Conservation (phyloP, 345 rosid genomes). For the Moringa oleifera region DNA sequence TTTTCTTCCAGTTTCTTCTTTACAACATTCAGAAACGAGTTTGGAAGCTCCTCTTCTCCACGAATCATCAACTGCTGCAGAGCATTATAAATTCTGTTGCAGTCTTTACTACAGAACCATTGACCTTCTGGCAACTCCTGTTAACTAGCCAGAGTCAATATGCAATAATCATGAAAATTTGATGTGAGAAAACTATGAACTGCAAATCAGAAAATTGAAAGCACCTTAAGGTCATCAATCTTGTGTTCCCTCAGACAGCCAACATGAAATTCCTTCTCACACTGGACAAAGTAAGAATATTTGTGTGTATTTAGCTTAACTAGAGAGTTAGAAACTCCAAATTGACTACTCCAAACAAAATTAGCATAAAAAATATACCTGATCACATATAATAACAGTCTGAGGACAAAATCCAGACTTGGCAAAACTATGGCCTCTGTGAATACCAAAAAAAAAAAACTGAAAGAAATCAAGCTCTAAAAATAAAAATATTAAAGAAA, state of each 20-base stretch:
- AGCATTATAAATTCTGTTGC: constrained; percentile 46
- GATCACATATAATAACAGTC: constrained; percentile 91
- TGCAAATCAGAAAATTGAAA: not conserved
- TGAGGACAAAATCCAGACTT: constrained; percentile 68
- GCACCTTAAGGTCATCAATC: constrained; percentile 78
- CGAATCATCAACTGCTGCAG: constrained; percentile 43
- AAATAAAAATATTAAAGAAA: constrained; percentile 3
- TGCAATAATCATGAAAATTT: not conserved
- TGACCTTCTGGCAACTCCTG: constrained; percentile 88
- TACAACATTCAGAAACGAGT: constrained; percentile 39
- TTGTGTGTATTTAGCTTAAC: too few species aligned
- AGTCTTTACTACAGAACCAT: constrained; percentile 76
- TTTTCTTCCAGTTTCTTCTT: constrained; percentile 40
- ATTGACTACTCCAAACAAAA: constrained; percentile 6
- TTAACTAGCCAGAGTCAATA: constrained; percentile 18
- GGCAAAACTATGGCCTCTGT: constrained; percentile 71
- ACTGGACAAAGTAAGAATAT: constrained; percentile 31
- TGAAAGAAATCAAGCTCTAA: constrained; percentile 9
- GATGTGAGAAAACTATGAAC: constrained; percentile 5
- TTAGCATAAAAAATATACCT: constrained; percentile 39
- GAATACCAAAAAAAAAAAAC: constrained; percentile 15
- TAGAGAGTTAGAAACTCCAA: constrained; percentile 2
- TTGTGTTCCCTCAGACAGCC: constrained; percentile 84
- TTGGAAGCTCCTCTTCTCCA: constrained; percentile 78
- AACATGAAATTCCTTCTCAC: constrained; percentile 94